Conservation (phyloP, 1,284 basidiomycete genomes). For the Cryptococcus sp. region DNA sequence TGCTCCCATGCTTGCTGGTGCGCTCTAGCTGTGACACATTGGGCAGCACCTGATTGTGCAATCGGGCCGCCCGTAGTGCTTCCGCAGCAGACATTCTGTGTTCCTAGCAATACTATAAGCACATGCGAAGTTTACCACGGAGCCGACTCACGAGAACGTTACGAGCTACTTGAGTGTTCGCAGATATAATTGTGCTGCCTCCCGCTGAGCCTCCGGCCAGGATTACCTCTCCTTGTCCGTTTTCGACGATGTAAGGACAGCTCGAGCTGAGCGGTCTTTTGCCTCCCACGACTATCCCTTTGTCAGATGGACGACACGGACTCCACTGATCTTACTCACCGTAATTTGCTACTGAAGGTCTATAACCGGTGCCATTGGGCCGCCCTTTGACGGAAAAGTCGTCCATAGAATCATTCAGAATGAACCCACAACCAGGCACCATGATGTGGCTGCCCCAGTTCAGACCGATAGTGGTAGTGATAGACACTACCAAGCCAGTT, state of each 20-base stretch:
- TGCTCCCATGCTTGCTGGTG: conserved; percentile 12
- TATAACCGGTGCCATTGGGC: conserved; percentile 45
- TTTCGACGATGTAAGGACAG: conserved; percentile 45
- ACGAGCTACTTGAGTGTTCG: conserved; percentile 41
- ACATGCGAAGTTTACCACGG: not conserved
- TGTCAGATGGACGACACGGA: not conserved
- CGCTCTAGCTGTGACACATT: conserved; percentile 36
- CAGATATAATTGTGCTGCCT: conserved; percentile 47
- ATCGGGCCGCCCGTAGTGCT: conserved; percentile 30
- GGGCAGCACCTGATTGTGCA: conserved; percentile 50
- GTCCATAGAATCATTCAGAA: conserved; percentile 50
- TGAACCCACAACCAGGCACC: conserved; percentile 45
- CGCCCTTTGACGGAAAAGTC: conserved; percentile 47
- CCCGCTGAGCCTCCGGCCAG: conserved; percentile 44
- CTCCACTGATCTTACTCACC: conserved; percentile 20
- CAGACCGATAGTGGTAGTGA: conserved; percentile 49
- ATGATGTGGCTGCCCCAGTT: conserved; percentile 48
- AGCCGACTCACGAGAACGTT: conserved; percentile 30
- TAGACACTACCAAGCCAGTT: conserved; percentile 37
- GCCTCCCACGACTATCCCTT: conserved; percentile 26
- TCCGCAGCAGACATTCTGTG: conserved; percentile 33
- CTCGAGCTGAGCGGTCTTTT: conserved; percentile 47
- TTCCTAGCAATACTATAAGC: conserved; percentile 5
- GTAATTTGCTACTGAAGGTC: conserved; percentile 42
- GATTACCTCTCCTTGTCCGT: conserved; percentile 20